Percentiles rank a stretch among this genome's conserved stretches.
These are phyloP conservation scores for Blumeria graminis DNA, from an alignment of 2,329 filamentous ascomycete species.

Conservation along the genomic window DNA sequence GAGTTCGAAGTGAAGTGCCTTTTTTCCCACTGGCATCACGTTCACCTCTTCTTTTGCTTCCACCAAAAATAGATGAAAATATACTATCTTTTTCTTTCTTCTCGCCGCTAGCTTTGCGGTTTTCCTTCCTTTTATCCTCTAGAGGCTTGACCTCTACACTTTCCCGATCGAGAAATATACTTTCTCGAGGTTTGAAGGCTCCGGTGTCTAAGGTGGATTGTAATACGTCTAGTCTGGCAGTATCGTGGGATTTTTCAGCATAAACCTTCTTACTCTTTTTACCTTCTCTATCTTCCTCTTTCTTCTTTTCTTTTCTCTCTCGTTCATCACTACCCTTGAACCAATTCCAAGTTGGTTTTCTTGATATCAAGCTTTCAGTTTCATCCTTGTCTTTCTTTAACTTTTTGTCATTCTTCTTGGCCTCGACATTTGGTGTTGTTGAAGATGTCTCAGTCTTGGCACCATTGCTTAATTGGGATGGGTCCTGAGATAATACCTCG, in stretches of 20 bases:
- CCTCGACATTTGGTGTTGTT: conserved; percentile 59
- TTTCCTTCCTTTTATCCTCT: conserved; percentile 64
- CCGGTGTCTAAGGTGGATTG: conserved; percentile 64
- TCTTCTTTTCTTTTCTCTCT: conserved; percentile 42
- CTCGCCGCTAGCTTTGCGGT: conserved; percentile 44
- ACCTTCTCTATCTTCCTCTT: conserved; percentile 30
- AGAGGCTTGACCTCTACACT: conserved; percentile 45
- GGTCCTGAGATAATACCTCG: conserved; percentile 39
- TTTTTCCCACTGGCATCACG: conserved; percentile 54
- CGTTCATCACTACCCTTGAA: conserved; percentile 54
- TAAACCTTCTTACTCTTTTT: conserved; percentile 39
- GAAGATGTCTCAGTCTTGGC: conserved; percentile 56
- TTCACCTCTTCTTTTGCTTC: conserved; percentile 67
- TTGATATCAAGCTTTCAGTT: conserved; percentile 31
- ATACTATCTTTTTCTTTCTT: conserved; percentile 87
- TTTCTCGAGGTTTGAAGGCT: conserved; percentile 45
- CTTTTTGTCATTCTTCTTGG: conserved; percentile 52
- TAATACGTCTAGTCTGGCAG: conserved; percentile 60
- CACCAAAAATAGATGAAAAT: conserved; percentile 84
- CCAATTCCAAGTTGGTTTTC: conserved; percentile 73
- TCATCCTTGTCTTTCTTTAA: conserved; percentile 46
- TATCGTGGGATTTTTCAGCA: conserved; percentile 43
- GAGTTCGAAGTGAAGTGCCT: conserved; percentile 39
- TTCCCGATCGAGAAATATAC: conserved; percentile 60
- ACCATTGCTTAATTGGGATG: conserved; percentile 44